These are phyloP conservation scores for Naematelia aurantialba DNA, from an alignment of 768 basidiomycete genomes.

Conservation along the genomic window DNA sequence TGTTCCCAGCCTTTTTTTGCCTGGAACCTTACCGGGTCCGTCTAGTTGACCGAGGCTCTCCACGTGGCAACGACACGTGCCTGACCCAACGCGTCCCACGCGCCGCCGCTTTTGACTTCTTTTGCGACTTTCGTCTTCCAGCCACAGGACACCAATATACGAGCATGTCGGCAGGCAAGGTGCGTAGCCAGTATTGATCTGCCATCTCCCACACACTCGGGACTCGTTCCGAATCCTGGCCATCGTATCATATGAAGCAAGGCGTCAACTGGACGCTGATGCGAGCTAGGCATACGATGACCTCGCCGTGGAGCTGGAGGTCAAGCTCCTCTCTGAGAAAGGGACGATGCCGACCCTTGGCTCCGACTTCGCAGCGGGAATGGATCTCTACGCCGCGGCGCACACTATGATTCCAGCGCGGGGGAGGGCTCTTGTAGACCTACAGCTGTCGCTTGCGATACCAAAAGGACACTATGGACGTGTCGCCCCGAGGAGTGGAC, in stretches of 20 bases:
- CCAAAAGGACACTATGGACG: conserved; percentile 92
- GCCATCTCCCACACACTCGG: too few species aligned
- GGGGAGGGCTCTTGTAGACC: conserved; percentile 87
- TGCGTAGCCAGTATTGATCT: too few species aligned
- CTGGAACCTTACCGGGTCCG: not conserved
- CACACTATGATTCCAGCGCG: conserved; percentile 75
- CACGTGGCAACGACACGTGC: not conserved
- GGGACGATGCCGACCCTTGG: conserved; percentile 84
- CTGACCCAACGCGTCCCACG: not conserved
- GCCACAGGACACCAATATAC: not conserved
- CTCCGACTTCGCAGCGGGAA: conserved; percentile 80
- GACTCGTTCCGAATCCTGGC: too few species aligned
- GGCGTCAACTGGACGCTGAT: too few species aligned
- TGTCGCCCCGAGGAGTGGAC: conserved; percentile 89
- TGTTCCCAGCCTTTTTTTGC: not conserved
- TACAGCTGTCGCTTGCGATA: conserved; percentile 88
- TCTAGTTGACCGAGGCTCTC: not conserved
- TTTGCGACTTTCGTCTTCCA: not conserved
- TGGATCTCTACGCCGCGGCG: conserved; percentile 89
- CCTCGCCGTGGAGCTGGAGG: conserved; percentile 54
- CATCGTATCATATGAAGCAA: too few species aligned
- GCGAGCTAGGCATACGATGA: not conserved
- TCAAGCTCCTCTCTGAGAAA: conserved; percentile 78
- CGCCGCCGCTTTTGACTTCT: too few species aligned
- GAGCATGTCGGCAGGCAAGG: not conserved